These are phyloP conservation scores for Ogataea methylovora DNA, from an alignment of 805 yeast species.

Conservation along the genomic window DNA sequence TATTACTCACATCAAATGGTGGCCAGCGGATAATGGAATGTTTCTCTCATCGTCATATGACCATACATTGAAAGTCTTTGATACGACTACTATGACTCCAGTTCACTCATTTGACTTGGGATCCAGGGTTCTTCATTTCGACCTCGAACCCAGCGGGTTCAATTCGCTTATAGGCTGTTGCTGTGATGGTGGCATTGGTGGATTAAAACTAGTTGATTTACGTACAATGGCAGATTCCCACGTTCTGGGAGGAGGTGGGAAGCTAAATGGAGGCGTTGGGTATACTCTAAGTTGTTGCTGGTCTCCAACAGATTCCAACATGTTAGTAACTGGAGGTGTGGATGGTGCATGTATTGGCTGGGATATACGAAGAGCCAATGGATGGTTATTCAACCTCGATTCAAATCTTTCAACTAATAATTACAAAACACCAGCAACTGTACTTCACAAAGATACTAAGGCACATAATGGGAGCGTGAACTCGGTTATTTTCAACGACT, in stretches of 20 bases:
- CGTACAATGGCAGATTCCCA: constrained; percentile 70
- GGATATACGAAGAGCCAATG: constrained; percentile 71
- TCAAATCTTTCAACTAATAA: constrained; percentile 22
- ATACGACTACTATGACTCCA: constrained; percentile 54
- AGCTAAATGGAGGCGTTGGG: constrained; percentile 21
- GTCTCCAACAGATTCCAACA: constrained; percentile 57
- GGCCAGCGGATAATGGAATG: constrained; percentile 84
- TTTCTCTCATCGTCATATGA: constrained; percentile 81
- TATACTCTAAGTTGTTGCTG: constrained; percentile 33
- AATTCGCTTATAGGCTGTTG: constrained; percentile 63
- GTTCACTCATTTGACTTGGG: constrained; percentile 62
- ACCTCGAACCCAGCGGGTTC: constrained; percentile 39
- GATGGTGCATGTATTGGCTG: constrained; percentile 78
- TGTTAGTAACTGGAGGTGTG: constrained; percentile 72
- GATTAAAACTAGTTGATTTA: constrained; percentile 56
- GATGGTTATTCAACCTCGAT: constrained; percentile 60
- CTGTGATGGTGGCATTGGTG: constrained; percentile 43
- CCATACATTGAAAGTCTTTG: constrained; percentile 73
- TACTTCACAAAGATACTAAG: constrained; percentile 24
- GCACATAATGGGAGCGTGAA: constrained; percentile 79
- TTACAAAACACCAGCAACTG: constrained; percentile 13
- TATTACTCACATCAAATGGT: constrained; percentile 72
- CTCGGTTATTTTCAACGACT: constrained; percentile 67
- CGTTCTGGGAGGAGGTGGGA: constrained; percentile 37
- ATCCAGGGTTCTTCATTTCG: constrained; percentile 59